Base-by-base conservation (phyloP, 2,329 filamentous ascomycete genomes). In the Hymenoscyphus scutula region DNA sequence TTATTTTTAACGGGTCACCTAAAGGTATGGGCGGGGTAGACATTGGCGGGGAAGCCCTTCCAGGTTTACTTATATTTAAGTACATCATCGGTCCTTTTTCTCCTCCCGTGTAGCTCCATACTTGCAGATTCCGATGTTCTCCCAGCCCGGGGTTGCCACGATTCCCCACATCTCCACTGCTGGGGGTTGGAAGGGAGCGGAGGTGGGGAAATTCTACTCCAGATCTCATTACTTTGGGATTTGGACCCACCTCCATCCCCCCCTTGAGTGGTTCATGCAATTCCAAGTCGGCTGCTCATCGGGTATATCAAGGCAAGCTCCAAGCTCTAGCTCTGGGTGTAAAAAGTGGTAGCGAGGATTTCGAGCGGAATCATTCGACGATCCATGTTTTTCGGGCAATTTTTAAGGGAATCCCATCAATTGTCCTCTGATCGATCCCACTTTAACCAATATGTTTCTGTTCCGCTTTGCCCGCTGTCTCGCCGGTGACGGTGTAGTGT, bases 241-340 rank as follows among this genome's bases (percentile, higher is more conserved):
- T 29, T 13, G 11, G 32, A 4, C 5, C 17, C 30, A 54, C 25
- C 51, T 17, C 29, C 6, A 29, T 53, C 51, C 51, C 27, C 13
- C 27, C 27, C 15, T 17, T 54, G 51, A 30, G 51, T 54, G 51
- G 51, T 30, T 54, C 25, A 54, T 54, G 51, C 38, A 23, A 32
- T 37, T 23, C 29, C 29, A n/a, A 5, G 13, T 29, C 54, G 59
- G 59, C 27, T 61, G 29, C 51, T 57, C n/a, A 17, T 61, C 59
- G 59, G 53, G 1, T 29, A 25, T 17, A 45, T 23, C 23, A 19
- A 48, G 23, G 41, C n/a, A 11, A 48, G 19, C 19, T 11, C 19
- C 41, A 48, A 48, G 41, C 41, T 48, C 41, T 23, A 48, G 32
- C 32, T 34, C 32, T 13, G 5, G 10, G 2, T 34, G 3, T 8